Conservation (phyloP, 1,284 basidiomycete species). For the Trichosporon sp. region DNA sequence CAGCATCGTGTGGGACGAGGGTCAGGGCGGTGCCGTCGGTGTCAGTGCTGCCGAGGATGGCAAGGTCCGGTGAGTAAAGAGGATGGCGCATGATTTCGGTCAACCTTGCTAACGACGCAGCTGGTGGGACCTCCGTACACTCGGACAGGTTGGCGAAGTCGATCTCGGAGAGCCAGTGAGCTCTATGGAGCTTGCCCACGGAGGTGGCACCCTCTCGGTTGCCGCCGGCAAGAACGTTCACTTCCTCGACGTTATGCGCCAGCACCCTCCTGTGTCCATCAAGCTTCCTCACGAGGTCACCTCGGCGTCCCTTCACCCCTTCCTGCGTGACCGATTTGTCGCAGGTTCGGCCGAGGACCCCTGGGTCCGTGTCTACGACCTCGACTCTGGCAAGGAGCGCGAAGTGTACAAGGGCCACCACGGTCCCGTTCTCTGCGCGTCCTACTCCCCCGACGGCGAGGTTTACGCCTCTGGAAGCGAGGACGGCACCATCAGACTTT, state of each 20-base stretch:
- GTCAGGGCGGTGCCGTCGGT: slow-evolving; percentile 61
- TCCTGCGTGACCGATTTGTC: slow-evolving; percentile 80
- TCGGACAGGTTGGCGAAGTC: slow-evolving; percentile 64
- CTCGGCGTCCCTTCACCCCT: slow-evolving; percentile 86
- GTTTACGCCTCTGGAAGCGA: slow-evolving; percentile 91
- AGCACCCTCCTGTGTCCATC: slow-evolving; percentile 50
- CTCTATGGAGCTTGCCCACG: slow-evolving; percentile 84
- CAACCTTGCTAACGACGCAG: slow-evolving; percentile 47
- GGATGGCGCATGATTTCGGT: background rate
- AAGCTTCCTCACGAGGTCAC: slow-evolving; percentile 74
- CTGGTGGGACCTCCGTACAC: slow-evolving; percentile 92
- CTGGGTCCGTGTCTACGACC: slow-evolving; percentile 91
- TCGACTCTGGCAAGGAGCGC: slow-evolving; percentile 73
- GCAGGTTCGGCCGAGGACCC: slow-evolving; percentile 86
- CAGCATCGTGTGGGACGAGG: slow-evolving; percentile 84
- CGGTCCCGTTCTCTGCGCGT: slow-evolving; percentile 89
- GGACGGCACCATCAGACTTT: slow-evolving; percentile 77
- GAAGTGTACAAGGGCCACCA: slow-evolving; percentile 97
- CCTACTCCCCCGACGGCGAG: slow-evolving; percentile 96
- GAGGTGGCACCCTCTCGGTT: slow-evolving; percentile 78
- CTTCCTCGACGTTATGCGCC: slow-evolving; percentile 59
- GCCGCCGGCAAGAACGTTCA: slow-evolving; percentile 87
- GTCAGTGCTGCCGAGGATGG: slow-evolving; percentile 91
- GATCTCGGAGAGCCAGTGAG: slow-evolving; percentile 75
- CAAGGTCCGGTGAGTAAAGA: slow-evolving; percentile 64